Percentiles rank a stretch among this genome's conserved stretches.
These are phyloP conservation scores for Kwoniella sp. DNA, from an alignment of 768 basidiomycete species.

Conservation along the genomic window DNA sequence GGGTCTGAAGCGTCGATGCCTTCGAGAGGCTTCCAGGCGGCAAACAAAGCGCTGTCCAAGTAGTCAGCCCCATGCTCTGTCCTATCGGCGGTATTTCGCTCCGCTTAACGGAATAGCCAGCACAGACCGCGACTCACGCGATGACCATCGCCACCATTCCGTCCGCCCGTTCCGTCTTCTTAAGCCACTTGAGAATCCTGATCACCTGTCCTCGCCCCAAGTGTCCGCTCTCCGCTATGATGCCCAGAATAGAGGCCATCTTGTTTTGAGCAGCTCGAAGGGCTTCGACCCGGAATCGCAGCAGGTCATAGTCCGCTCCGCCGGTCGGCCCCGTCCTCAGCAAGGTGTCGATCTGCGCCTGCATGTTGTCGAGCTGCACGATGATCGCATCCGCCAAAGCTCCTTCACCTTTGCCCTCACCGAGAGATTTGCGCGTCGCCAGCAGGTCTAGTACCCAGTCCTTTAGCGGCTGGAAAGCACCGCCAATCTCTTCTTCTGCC, in stretches of 20 bases:
- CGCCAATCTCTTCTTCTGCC: conserved; percentile 16
- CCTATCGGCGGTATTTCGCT: neutral
- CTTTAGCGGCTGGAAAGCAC: conserved; percentile 24
- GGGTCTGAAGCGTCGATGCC: conserved; percentile 21
- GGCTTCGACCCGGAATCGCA: conserved; percentile 28
- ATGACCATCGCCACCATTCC: conserved; percentile 23
- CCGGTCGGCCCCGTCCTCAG: conserved; percentile 10
- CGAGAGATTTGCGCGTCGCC: conserved; percentile 13
- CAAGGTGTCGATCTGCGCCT: conserved; percentile 15
- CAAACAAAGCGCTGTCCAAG: conserved; percentile 16
- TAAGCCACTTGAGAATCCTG: conserved; percentile 40
- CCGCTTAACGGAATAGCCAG: neutral
- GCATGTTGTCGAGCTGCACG: conserved; percentile 29
- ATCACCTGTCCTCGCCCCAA: conserved; percentile 38
- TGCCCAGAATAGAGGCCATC: conserved; percentile 24
- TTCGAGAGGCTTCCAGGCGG: conserved; percentile 24
- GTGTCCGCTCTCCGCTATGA: conserved; percentile 27
- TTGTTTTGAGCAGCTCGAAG: conserved; percentile 34
- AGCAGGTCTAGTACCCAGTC: conserved; percentile 32
- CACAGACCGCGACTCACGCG: conserved; percentile 16
- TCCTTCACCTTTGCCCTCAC: conserved; percentile 27
- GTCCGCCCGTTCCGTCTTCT: conserved; percentile 32
- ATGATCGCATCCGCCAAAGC: conserved; percentile 39
- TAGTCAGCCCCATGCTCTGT: neutral
- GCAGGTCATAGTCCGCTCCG: conserved; percentile 26